Evolutionary conservation across 2,329 filamentous ascomycete species (phyloP).

Genomic region (Onygenales sp.): DNA sequence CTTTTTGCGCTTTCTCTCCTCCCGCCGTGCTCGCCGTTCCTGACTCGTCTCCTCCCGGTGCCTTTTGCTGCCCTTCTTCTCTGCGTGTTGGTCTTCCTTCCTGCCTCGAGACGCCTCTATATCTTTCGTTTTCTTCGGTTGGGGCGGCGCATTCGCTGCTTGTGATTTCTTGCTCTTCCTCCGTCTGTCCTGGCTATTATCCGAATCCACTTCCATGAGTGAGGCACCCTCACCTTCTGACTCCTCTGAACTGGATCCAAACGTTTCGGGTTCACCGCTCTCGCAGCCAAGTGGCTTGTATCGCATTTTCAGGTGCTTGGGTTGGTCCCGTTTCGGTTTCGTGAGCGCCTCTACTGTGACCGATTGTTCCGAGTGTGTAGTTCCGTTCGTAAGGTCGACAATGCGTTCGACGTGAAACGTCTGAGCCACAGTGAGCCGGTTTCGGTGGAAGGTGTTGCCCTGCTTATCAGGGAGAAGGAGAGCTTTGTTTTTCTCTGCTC

Average conservation of each 20-base stretch:
- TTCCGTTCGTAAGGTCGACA: slow-evolving; percentile 5
- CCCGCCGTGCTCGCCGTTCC: slow-evolving; percentile 21
- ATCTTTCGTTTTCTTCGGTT: not conserved
- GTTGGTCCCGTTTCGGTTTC: slow-evolving; percentile 31
- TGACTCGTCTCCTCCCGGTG: slow-evolving; percentile 27
- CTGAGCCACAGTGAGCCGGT: slow-evolving; percentile 9
- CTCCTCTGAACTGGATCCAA: slow-evolving; percentile 28
- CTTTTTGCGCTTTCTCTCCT: slow-evolving; percentile 29
- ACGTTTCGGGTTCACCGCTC: slow-evolving; percentile 21
- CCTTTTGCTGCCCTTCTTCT: slow-evolving; percentile 25
- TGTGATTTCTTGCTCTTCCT: slow-evolving; percentile 33
- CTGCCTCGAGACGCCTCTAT: slow-evolving; percentile 1
- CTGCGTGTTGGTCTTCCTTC: not conserved
- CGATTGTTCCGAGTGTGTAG: not conserved
- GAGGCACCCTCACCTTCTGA: slow-evolving; percentile 26
- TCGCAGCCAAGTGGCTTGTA: slow-evolving; percentile 34
- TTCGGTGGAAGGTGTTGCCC: slow-evolving; percentile 24
- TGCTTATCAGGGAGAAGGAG: slow-evolving; percentile 29
- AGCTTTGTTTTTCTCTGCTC: slow-evolving; percentile 21
- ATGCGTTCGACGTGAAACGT: slow-evolving; percentile 16
- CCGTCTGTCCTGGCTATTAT: slow-evolving; percentile 11
- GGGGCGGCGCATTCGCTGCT: not conserved
- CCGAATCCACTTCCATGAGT: slow-evolving; percentile 16
- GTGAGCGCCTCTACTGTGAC: slow-evolving; percentile 13
- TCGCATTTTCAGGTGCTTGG: slow-evolving; percentile 35